phyloP scores from a whole-genome alignment of 2,329 filamentous ascomycete genomes.

The Didymella segeticola region DNA sequence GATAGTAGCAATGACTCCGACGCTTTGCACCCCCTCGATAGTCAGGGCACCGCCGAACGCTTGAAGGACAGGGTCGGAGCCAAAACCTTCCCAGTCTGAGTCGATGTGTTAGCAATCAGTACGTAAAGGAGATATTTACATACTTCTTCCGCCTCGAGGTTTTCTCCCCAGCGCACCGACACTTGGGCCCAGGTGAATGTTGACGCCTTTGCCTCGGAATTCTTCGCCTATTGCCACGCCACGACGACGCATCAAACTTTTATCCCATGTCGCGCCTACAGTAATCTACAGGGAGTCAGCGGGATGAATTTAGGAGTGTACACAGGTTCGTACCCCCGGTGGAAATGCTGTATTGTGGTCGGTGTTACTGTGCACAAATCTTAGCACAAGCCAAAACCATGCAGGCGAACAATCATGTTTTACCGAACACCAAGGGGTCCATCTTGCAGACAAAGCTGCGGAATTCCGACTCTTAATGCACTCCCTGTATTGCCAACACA shows the following conservation, averaged over 20 bases:
- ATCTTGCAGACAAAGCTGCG: constrained; percentile 69
- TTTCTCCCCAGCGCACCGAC: constrained; percentile 75
- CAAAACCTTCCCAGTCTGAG: constrained; percentile 73
- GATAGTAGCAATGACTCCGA: constrained; percentile 74
- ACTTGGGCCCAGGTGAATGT: constrained; percentile 73
- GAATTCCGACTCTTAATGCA: constrained; percentile 72
- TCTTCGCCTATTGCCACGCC: constrained; percentile 74
- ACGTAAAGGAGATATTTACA: neutral
- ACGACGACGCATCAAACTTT: constrained; percentile 71
- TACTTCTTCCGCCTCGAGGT: constrained; percentile 65
- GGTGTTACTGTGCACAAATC: constrained; percentile 54
- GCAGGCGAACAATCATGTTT: neutral
- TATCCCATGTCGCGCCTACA: constrained; percentile 76
- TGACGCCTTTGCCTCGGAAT: constrained; percentile 74
- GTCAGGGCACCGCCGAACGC: constrained; percentile 80
- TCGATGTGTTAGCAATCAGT: constrained; percentile 1
- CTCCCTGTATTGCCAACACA: constrained; percentile 82
- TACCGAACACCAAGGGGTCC: constrained; percentile 71
- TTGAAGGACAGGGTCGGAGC: constrained; percentile 71
- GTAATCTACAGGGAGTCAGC: constrained; percentile 50
- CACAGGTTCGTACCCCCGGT: constrained; percentile 64
- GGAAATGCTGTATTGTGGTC: constrained; percentile 81
- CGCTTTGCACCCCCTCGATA: constrained; percentile 74
- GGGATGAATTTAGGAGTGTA: neutral
- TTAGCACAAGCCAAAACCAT: neutral